Evolutionary conservation across 1,139 yeast species (phyloP).

Genomic region (Geotrichum reessii): DNA sequence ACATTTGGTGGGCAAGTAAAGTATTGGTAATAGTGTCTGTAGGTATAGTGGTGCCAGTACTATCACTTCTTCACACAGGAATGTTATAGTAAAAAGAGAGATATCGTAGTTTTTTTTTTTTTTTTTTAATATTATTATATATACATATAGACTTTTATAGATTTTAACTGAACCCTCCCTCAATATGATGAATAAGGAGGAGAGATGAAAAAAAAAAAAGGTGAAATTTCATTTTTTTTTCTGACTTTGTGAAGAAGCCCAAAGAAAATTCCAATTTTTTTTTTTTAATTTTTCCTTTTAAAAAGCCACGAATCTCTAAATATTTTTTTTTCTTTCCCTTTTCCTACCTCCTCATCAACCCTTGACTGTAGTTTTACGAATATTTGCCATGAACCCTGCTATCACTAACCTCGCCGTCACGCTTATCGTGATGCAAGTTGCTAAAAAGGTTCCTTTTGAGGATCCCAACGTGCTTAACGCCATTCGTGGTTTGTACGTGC

Average conservation of each 20-base stretch:
- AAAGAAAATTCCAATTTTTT: background rate
- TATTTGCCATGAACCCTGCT: constrained; percentile 67
- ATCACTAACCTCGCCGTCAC: constrained; percentile 79
- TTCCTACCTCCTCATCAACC: background rate
- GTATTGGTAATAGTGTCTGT: constrained; percentile 37
- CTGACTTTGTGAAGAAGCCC: background rate
- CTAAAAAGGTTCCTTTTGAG: constrained; percentile 86
- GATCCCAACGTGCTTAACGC: constrained; percentile 69
- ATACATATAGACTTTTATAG: background rate
- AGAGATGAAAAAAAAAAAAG: too few relatives aligned
- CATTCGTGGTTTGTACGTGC: constrained; percentile 67
- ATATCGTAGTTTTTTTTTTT: background rate
- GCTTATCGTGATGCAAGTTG: constrained; percentile 96
- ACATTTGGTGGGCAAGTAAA: constrained; percentile 91
- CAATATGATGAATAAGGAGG: too few relatives aligned
- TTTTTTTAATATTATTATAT: background rate
- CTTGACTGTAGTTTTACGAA: background rate
- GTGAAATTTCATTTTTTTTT: background rate
- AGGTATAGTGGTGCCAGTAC: constrained; percentile 10
- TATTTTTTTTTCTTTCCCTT: background rate
- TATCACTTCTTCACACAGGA: background rate
- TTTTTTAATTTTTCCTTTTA: background rate
- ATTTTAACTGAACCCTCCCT: too few relatives aligned
- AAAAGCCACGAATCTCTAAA: background rate
- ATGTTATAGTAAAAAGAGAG: background rate